Base-by-base conservation (phyloP, 202 grass and related monocot genomes). In the Panicum virgatum region DNA sequence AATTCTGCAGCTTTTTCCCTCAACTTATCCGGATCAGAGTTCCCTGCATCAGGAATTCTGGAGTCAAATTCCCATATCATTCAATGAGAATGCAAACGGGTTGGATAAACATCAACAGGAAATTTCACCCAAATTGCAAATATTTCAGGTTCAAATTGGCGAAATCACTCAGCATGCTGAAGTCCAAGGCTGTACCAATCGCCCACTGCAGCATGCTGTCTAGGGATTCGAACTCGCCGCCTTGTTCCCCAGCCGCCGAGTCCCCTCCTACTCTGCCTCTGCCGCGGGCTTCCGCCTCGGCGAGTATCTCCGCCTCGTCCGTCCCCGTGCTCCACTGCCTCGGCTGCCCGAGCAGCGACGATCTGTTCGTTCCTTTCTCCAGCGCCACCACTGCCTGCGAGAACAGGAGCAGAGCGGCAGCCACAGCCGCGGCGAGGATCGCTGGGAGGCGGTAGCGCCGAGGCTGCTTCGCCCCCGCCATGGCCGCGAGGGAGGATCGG, bases 181-280 rank as follows among this genome's bases (percentile, higher is more conserved):
- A 6, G 15, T 18, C 26, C 44, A 15, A 7, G 22, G 20, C 70
- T 53, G 15, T 90, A 98, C 92, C 92, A 77, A 98, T 96, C 46
- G 92, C 92, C 96, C 96, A 96, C 79, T 96, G 90, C 53, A 96
- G 83, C 89, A 98, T 96, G 84, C 90, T 77, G 54, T 98, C 92
- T 34, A 98, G 81, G 70, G 92, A 91, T 67, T 80, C 80, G 82
- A 98, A 98, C 3, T 85, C 90, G 11, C 90, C 89, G 12, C 66
- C 82, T 77, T 92, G 80, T 48, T 90, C 90, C 46, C 82, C 85
- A 61, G 66, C 74, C 29, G 67, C 25, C 0, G 51, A 67, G 0
- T 15, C 74, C 0, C 27, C 79, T 13, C 68, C 79, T n/a, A n/a
- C n/a, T 1, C 47, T 27, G 14, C 1, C 30, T 30, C 16, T 1